Evolutionary conservation across 169 alveolate species (phyloP), one percentile per base, ranked within the genome.

Genomic region (Cryptosporidium viatorum): DNA sequence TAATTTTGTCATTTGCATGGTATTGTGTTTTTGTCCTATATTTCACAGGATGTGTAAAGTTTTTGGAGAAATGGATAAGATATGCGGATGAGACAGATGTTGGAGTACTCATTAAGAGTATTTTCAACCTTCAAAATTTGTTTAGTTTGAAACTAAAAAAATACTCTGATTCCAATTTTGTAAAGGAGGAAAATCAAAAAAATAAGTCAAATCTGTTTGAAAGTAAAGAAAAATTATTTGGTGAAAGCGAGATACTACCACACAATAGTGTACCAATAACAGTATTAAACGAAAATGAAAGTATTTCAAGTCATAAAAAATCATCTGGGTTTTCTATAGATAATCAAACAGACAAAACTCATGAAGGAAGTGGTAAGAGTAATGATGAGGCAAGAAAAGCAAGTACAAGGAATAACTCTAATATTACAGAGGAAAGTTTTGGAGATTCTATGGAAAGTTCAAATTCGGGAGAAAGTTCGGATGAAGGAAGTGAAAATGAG

Each of bases 31-130:
- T 80, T 59, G 89, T 80, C 16, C 41, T 80, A 43, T 80, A 60
- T 31, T 80, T 80, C 37, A 80, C 89, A 37, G 75, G 65, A 43
- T 80, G 80, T 16, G 89, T 80, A n/a, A 80, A 80, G 35, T 62
- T 80, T 43, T 80, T 80, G 9, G 89, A 80, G 16, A 80, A 80
- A 14, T 80, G 89, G 89, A 80, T 80, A 26, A 37, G 89, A 21
- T 80, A 60, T 80, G 89, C 89, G 33, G 89, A 80, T 62, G 74
- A 59, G 6, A 80, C 89, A 29, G 89, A 80, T 43, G 43, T 80
- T 43, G 89, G 89, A 18, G 35, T 52, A 39, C 48, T 80, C 10
- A 80, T 80, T 41, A 80, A 80, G 31, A 37, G 68, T 33, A 62
- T 80, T 59, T 59, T 59, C 43, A 45, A 43, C 37, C 73, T 80